Evolutionary conservation across 2,329 filamentous ascomycete species (phyloP).

Genomic region (Phialemoniopsis sp.): DNA sequence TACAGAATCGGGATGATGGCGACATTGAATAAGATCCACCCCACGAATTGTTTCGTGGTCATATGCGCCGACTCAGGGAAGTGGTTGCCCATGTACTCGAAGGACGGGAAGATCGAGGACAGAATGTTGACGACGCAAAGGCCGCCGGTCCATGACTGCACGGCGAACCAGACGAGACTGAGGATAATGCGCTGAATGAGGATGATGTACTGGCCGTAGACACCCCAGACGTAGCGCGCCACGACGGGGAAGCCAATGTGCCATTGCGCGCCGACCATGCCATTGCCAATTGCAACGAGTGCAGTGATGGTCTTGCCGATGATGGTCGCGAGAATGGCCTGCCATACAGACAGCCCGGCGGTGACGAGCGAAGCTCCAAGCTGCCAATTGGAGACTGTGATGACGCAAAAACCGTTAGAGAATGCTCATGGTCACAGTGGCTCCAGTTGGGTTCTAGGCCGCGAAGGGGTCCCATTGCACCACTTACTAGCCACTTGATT

Average conservation of each 20-base stretch:
- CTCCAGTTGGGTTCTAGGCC: too few species aligned
- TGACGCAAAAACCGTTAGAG: too few species aligned
- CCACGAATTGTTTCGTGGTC: conserved; percentile 19
- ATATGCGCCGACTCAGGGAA: conserved; percentile 16
- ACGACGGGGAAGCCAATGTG: conserved; percentile 39
- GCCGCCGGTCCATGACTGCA: conserved; percentile 24
- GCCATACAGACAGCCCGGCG: conserved; percentile 7
- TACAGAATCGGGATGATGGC: conserved; percentile 32
- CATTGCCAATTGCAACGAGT: conserved; percentile 26
- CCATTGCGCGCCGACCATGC: conserved; percentile 30
- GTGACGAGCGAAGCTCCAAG: conserved; percentile 7
- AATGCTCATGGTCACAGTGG: too few species aligned
- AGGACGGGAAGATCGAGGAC: conserved; percentile 18
- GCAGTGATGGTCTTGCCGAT: conserved; percentile 31
- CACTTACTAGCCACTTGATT: neutral
- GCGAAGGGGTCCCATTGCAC: too few species aligned
- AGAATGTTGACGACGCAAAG: conserved; percentile 13
- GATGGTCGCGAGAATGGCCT: conserved; percentile 14
- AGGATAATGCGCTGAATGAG: conserved; percentile 32
- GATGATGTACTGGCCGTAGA: conserved; percentile 31
- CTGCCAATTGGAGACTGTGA: conserved; percentile 1
- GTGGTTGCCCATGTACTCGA: conserved; percentile 15
- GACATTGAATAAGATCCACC: conserved; percentile 20
- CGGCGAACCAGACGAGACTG: conserved; percentile 31
- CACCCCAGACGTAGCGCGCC: conserved; percentile 32